Evolutionary conservation across 257 asterid genomes (phyloP), one percentile per base, ranked within the genome.

Genomic region (Euphrasia confusa): DNA sequence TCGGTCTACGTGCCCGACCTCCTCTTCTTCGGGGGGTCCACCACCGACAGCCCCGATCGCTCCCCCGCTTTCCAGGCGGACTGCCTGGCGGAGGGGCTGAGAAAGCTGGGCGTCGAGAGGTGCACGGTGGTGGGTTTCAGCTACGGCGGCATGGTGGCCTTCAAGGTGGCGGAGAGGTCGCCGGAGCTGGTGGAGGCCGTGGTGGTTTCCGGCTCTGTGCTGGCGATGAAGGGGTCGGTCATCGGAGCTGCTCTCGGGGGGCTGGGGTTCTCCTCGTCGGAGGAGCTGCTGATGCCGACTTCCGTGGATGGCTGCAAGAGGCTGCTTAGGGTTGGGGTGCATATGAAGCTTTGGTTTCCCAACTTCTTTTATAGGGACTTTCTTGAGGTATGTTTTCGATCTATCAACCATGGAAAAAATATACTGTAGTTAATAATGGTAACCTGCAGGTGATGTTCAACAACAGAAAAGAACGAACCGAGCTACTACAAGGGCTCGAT

Each of bases 101-200:
- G 85, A 63, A 79, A 68, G 79, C 74, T 90, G 47, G 90, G 96
- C 0, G 44, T 90, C 1, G 93, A 80, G 73, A 76, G 73, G 63
- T 90, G 97, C 63, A 69, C 83, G 35, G 74, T 85, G 72, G 91
- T 90, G 55, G 97, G 95, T 11, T 90, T 87, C 74, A 90, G 97
- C 73, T 90, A 90, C 66, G 97, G 97, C 9, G 97, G 97, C 24
- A 85, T 87, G 97, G 97, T 90, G 69, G 95, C 96, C 15, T 90
- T 90, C 54, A 87, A 87, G 88, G 74, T 90, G 89, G 97, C 97
- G 17, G 93, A 87, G 80, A 37, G 75, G 76, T 72, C 73, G 50
- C 87, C 89, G 2, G 88, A 83, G 12, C 39, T 85, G 77, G 95
- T 90, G 48, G 77, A 67, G 65, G 84, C 87, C 0, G 1, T 85